These are phyloP conservation scores for Xylaria telfairii DNA, from an alignment of 495 filamentous ascomycete genomes.

Conservation along the genomic window DNA sequence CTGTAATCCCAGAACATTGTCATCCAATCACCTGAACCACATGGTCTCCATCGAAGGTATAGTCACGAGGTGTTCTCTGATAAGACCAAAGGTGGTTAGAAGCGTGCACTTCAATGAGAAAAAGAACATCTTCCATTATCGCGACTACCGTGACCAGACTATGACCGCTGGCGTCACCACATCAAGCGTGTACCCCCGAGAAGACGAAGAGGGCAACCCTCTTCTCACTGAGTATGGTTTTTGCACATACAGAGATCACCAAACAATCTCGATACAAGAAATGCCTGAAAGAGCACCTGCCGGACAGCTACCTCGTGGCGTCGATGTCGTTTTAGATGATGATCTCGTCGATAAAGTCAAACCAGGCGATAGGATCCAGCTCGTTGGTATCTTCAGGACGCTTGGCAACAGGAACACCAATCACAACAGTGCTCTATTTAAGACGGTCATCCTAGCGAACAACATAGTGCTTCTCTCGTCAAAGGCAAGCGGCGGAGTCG, in stretches of 20 bases:
- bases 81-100: conserved; percentile 94
- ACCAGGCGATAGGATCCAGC: conserved; percentile 93
- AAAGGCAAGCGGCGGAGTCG: conserved; percentile 93
- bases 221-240: conserved; percentile 95
- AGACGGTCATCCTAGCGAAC: conserved; percentile 91
- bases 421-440: conserved; percentile 86
- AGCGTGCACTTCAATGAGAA: conserved; percentile 94
- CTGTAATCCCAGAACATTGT: conserved; percentile 92
- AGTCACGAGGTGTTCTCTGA: conserved; percentile 93
- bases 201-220: conserved; percentile 82
- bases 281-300: conserved; percentile 98
- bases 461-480: conserved; percentile 94
- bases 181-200: conserved; percentile 89
- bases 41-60: conserved; percentile 99
- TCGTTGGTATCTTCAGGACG: conserved; percentile 92
- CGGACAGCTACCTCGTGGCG: conserved; percentile 91
- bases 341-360: conserved; percentile 95
- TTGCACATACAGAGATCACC: conserved; percentile 94
- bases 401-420: conserved; percentile 92
- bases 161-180: conserved; percentile 90
- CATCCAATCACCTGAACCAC: conserved; percentile 85
- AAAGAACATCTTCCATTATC: conserved; percentile 79
- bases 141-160: conserved; percentile 93
- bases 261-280: conserved; percentile 98
- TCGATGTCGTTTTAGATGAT: conserved; percentile 98